Percentiles rank a stretch among this genome's conserved stretches.
phyloP scores from a whole-genome alignment of 129 eudicot genomes.

The Arctium lappa region DNA sequence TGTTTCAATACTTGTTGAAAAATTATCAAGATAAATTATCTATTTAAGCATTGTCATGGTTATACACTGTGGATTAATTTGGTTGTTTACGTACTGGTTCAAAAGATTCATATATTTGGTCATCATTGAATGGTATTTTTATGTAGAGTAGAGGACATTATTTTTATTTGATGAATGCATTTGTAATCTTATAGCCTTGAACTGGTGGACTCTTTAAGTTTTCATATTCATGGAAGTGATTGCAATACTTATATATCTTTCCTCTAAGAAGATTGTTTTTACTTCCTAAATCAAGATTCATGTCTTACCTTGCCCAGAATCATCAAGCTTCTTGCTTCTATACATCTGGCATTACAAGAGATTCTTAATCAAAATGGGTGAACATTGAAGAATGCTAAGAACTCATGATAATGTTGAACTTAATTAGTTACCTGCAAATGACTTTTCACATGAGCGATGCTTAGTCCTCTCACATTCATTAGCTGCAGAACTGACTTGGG shows the following conservation, averaged over 20 bases:
- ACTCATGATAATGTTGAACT: background rate
- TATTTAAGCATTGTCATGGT: background rate
- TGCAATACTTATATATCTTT: background rate
- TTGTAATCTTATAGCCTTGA: background rate
- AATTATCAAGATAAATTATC: background rate
- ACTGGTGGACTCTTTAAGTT: background rate
- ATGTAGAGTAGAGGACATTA: background rate
- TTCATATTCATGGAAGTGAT: background rate
- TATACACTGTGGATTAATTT: background rate
- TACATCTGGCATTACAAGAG: constrained; percentile 51
- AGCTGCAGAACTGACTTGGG: constrained; percentile 79
- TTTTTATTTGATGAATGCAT: background rate
- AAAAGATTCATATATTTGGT: background rate
- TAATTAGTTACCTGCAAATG: constrained; percentile 67
- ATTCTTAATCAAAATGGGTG: background rate
- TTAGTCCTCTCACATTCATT: constrained; percentile 88
- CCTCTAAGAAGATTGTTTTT: background rate
- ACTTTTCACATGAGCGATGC: constrained; percentile 90
- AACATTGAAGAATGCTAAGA: background rate
- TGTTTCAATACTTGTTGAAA: background rate
- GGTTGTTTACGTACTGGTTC: background rate
- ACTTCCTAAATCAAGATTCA: background rate
- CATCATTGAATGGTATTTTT: background rate
- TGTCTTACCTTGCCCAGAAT: constrained; percentile 65
- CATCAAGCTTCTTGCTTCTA: constrained; percentile 82